Conservation (phyloP, 306 rosid species). For the Abrus pulchellus region DNA sequence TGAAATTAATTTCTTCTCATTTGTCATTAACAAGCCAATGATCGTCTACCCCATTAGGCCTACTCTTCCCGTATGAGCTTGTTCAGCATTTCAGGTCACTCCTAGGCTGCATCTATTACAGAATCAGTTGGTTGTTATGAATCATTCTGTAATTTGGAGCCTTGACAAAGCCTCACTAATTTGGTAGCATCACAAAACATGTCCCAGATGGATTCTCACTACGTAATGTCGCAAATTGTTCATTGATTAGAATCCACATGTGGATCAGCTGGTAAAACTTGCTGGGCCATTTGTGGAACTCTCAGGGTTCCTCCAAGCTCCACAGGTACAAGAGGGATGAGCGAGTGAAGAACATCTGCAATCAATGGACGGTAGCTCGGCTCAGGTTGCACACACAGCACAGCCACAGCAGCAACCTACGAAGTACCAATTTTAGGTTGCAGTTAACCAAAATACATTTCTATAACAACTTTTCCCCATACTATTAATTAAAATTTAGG, state of each 20-base stretch:
- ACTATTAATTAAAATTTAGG: no score
- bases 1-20: conserved; percentile 50
- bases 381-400: conserved; percentile 96
- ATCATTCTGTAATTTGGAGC: conserved; percentile 19
- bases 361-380: conserved; percentile 96
- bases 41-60: conserved; percentile 29
- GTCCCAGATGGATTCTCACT: conserved; percentile 3
- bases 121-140: not conserved
- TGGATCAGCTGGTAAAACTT: conserved; percentile 34
- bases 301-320: conserved; percentile 95
- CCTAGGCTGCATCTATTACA: not conserved
- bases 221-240: conserved; percentile 23
- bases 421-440: conserved; percentile 7
- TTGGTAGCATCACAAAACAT: conserved; percentile 41
- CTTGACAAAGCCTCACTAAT: conserved; percentile 9
- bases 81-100: conserved; percentile 12
- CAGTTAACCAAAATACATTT: conserved; percentile 19
- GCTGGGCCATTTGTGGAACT: conserved; percentile 57
- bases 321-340: conserved; percentile 84
- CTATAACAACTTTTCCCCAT: no score
- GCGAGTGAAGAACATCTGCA: conserved; percentile 94
- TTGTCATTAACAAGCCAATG: conserved; percentile 42
- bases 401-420: conserved; percentile 98
- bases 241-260: conserved; percentile 48
- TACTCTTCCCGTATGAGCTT: conserved; percentile 31